Conservation (phyloP, 1,284 basidiomycete species). For the Heliocybe sulcata region DNA sequence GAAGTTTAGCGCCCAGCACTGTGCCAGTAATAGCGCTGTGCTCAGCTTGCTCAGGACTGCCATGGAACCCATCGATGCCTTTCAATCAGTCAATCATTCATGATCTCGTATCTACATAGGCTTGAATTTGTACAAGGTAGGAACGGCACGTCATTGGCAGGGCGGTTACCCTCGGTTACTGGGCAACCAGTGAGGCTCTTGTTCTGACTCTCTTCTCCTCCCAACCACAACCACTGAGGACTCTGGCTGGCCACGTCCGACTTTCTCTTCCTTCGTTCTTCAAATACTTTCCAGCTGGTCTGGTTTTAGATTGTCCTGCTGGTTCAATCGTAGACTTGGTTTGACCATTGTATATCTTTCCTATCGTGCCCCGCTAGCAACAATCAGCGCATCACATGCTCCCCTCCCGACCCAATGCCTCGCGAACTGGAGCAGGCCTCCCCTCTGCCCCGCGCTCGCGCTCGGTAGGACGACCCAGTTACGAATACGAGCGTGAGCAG, state of each 20-base stretch:
- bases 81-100: no score
- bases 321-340: background rate
- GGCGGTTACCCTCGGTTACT: no score
- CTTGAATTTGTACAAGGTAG: no score
- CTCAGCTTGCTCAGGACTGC: no score
- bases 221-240: background rate
- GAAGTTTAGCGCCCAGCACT: no score
- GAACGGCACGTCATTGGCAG: background rate
- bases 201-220: background rate
- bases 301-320: constrained; percentile 5
- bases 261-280: constrained; percentile 11
- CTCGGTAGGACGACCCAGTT: constrained; percentile 11
- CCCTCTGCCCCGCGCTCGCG: constrained; percentile 12
- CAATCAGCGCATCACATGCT: background rate
- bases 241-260: background rate
- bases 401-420: constrained; percentile 5
- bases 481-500: constrained; percentile 3
- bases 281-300: constrained; percentile 17
- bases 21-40: no score
- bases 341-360: background rate
- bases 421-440: constrained; percentile 6
- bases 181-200: background rate
- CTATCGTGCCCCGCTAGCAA: background rate
- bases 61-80: no score
- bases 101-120: no score